phyloP scores from a whole-genome alignment of 805 yeast genomes.

The Cyberlindnera mycetangii region DNA sequence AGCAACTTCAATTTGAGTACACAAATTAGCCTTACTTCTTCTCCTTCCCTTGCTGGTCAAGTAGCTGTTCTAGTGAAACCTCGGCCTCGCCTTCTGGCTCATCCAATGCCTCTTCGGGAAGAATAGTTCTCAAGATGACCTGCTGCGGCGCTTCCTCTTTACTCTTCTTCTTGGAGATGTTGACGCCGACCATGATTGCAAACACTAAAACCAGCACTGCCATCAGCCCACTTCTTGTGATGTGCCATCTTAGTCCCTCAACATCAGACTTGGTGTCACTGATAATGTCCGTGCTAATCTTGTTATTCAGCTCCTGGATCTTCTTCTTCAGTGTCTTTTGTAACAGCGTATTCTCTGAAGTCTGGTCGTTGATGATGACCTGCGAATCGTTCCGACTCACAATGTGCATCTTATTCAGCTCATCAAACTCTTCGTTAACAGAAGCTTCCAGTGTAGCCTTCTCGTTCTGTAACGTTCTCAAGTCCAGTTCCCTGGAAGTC shows the following conservation, averaged over 20 bases:
- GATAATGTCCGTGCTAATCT: slow-evolving; percentile 76
- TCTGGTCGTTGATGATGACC: slow-evolving; percentile 82
- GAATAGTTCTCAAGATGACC: slow-evolving; percentile 32
- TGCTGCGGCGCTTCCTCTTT: slow-evolving; percentile 34
- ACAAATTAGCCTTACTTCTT: not conserved
- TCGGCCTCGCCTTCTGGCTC: slow-evolving; percentile 25
- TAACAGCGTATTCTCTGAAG: slow-evolving; percentile 75
- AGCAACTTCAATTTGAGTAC: no score
- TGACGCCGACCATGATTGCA: slow-evolving; percentile 54
- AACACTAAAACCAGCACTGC: slow-evolving; percentile 68
- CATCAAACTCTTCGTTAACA: slow-evolving; percentile 71
- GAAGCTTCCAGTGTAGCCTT: slow-evolving; percentile 70
- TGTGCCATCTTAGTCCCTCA: slow-evolving; percentile 89
- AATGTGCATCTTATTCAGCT: slow-evolving; percentile 59
- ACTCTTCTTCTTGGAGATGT: slow-evolving; percentile 34
- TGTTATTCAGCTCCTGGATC: slow-evolving; percentile 80
- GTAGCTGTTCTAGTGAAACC: slow-evolving; percentile 3
- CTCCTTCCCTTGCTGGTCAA: slow-evolving; percentile 6
- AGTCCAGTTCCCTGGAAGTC: slow-evolving; percentile 64
- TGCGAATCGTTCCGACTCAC: slow-evolving; percentile 70
- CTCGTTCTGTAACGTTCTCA: slow-evolving; percentile 62
- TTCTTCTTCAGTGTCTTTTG: slow-evolving; percentile 64
- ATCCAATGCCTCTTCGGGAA: slow-evolving; percentile 24
- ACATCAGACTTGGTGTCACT: slow-evolving; percentile 83
- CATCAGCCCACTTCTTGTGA: slow-evolving; percentile 82